phyloP scores from a whole-genome alignment of 768 basidiomycete genomes.

The Boletus sp. region DNA sequence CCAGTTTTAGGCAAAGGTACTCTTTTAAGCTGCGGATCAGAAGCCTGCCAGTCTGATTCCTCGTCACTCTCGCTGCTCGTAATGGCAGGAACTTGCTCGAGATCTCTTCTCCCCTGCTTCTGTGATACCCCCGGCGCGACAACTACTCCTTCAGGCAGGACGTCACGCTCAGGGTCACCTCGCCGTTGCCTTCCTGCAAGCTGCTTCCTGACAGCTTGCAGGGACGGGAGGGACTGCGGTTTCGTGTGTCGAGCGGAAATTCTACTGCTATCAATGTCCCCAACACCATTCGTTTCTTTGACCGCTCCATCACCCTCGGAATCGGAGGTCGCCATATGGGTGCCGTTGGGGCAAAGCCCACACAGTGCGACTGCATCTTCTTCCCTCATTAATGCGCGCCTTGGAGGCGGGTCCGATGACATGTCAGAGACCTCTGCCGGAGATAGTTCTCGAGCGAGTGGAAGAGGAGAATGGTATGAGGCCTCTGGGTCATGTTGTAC shows the following conservation, averaged over 20 bases:
- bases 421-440: background rate
- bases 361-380: background rate
- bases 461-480: background rate
- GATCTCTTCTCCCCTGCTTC: constrained; percentile 5
- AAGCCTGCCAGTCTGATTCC: constrained; percentile 10
- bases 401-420: background rate
- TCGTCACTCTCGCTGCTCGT: constrained; percentile 12
- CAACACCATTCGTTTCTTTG: background rate
- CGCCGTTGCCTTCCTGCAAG: constrained; percentile 9
- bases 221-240: constrained; percentile 2
- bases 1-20: constrained; percentile 32
- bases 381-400: background rate
- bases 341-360: background rate
- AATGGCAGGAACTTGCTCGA: constrained; percentile 12
- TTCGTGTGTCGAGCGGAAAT: constrained; percentile 1
- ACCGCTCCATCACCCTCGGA: constrained; percentile 7
- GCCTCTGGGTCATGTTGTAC: background rate
- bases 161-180: constrained; percentile 1
- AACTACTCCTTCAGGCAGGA: background rate
- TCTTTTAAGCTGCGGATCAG: constrained; percentile 26
- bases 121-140: constrained; percentile 1
- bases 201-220: constrained; percentile 12
- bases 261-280: background rate
- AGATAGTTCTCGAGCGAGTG: constrained; percentile 1
- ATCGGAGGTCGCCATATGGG: constrained; percentile 1